Base-by-base conservation (phyloP, 2,329 filamentous ascomycete genomes). In the Trichoderma hamatum region DNA sequence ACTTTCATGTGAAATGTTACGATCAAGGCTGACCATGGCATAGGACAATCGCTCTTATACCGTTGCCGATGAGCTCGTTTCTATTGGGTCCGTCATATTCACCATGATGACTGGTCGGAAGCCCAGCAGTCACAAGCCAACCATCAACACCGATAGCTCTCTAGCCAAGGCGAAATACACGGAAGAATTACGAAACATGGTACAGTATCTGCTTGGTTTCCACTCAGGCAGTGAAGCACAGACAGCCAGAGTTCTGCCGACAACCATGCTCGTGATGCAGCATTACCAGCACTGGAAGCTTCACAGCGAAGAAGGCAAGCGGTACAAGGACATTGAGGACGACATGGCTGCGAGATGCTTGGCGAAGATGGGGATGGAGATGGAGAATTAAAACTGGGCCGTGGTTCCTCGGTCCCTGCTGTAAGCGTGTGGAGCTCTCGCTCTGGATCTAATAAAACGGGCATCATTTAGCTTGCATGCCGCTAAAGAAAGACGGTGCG, bases 91-190 rank as follows among this genome's bases (percentile, higher is more conserved):
- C 19, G 72, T 81, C 32, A 70, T 84, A 56, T 81, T 80, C 71
- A 76, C 74, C 61, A 83, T 84, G 82, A 84, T 84, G 82, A 75
- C 73, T 10, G 77, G 77, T 7, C 46, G 58, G 4, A 19, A 55
- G 11, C 73, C 74, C 51, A 60, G 73, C n/a, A 74, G 73, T 68
- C 68, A 68, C 5, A 68, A 73, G 32, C 67, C 56, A 24, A 71
- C 72, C 34, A 70, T 80, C 70, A 78, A 81, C 70, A 67, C 79
- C 30, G 75, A 81, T 61, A 70, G 73, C 36, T 71, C 71, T 19
- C 69, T 80, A 5, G 59, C 72, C 7, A 68, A 68, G 54, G 67
- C 75, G 10, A 72, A 72, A 9, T 77, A 78, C 69, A 80, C 80
- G 28, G 70, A 64, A 39, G 64, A 70, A 32, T 69, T 80, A 30